Conservation (phyloP, 164 flowering plant species). For the Chimonanthus salicifolius region DNA sequence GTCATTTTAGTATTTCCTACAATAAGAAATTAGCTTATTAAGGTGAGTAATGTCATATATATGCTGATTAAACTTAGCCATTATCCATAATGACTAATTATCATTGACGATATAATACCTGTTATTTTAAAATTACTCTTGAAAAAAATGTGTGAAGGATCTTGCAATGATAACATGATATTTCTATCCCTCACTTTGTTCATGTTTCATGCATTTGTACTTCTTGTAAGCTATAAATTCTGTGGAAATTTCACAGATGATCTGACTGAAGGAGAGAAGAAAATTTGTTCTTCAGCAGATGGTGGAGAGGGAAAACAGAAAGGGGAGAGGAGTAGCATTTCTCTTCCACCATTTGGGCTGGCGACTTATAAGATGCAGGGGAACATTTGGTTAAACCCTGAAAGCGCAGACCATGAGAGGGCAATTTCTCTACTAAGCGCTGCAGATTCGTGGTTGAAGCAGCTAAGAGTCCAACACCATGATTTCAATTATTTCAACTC, state of each 20-base stretch:
- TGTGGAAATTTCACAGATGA: slow-evolving; percentile 10
- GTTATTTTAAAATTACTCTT: too few relatives aligned
- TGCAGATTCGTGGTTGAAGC: slow-evolving; percentile 65
- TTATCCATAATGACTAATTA: too few relatives aligned
- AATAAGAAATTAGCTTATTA: too few relatives aligned
- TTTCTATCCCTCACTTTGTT: too few relatives aligned
- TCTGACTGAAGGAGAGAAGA: not conserved
- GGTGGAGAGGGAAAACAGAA: slow-evolving; percentile 1
- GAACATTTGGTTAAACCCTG: slow-evolving; percentile 36
- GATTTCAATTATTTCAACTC: slow-evolving; percentile 41
- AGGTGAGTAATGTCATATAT: too few relatives aligned
- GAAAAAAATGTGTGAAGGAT: too few relatives aligned
- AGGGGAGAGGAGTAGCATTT: slow-evolving; percentile 10
- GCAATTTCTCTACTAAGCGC: slow-evolving; percentile 29
- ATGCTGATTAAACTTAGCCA: too few relatives aligned
- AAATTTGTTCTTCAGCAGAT: not conserved
- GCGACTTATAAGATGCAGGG: slow-evolving; percentile 48
- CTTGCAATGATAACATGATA: too few relatives aligned
- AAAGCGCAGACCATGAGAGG: slow-evolving; percentile 20
- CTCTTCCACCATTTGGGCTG: slow-evolving; percentile 51
- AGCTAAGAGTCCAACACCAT: slow-evolving; percentile 43
- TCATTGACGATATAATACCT: too few relatives aligned
- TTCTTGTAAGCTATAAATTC: too few relatives aligned
- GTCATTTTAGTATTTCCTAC: too few relatives aligned
- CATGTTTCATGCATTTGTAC: too few relatives aligned